Evolutionary conservation across 768 basidiomycete species (phyloP).

Genomic region (Boletus patriciae): DNA sequence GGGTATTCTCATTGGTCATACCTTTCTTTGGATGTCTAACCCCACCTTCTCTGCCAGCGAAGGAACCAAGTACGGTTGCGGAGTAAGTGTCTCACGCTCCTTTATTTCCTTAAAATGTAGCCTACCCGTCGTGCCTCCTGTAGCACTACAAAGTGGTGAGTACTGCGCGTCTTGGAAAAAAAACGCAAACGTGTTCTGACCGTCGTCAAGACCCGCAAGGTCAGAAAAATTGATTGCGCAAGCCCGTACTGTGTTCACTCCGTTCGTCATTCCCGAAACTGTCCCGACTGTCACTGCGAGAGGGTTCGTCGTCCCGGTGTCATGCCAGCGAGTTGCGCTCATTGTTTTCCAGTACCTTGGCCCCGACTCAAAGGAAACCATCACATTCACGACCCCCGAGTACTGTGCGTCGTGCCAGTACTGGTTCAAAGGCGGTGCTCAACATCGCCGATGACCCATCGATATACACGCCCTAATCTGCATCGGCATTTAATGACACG

Average conservation of each 20-base stretch:
- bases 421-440: constrained; percentile 52
- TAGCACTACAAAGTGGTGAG: constrained; percentile 72
- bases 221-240: constrained; percentile 36
- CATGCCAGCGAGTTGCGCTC: constrained; percentile 2
- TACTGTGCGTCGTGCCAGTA: constrained; percentile 61
- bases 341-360: constrained; percentile 51
- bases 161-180: constrained; percentile 33
- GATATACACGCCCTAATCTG: constrained; percentile 3
- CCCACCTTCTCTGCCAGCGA: constrained; percentile 48
- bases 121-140: constrained; percentile 12
- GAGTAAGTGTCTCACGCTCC: constrained; percentile 39
- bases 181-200: background rate
- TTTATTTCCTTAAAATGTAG: background rate
- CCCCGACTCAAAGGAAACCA: constrained; percentile 65
- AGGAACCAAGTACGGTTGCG: constrained; percentile 75
- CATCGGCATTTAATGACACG: constrained; percentile 22
- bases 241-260: constrained; percentile 43
- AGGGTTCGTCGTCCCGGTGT: constrained; percentile 33
- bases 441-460: constrained; percentile 34
- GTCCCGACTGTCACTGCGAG: constrained; percentile 45
- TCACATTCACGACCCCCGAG: constrained; percentile 49
- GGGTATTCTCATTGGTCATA: constrained; percentile 23
- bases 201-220: constrained; percentile 33
- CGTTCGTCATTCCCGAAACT: constrained; percentile 39
- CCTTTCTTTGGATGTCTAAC: constrained; percentile 24